Conservation (phyloP, 2,329 filamentous ascomycete species). For the Monosporascus sp. region DNA sequence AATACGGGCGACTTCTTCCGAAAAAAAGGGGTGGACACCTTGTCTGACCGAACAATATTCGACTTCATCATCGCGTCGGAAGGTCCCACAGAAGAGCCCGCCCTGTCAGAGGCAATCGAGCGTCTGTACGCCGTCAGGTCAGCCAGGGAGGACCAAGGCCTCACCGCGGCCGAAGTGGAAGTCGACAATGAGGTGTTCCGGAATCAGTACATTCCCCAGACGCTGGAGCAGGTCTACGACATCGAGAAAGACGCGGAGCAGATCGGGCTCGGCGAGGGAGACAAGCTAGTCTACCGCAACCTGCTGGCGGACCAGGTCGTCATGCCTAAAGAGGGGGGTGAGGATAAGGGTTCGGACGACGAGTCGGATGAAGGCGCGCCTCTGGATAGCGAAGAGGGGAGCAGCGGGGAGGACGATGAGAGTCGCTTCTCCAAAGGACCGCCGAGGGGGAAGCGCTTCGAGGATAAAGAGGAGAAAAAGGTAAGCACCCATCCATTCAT, state of each 20-base stretch:
- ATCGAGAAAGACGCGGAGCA: conserved; percentile 84
- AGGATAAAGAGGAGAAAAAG: conserved; percentile 88
- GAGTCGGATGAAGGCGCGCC: conserved; percentile 46
- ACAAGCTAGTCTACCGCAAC: conserved; percentile 78
- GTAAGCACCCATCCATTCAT: conserved; percentile 30
- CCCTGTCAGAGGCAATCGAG: conserved; percentile 59
- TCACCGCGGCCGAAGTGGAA: conserved; percentile 54
- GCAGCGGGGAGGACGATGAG: conserved; percentile 42
- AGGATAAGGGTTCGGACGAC: conserved; percentile 33
- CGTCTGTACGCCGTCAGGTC: conserved; percentile 58
- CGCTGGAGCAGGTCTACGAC: conserved; percentile 92
- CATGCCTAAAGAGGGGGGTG: conserved; percentile 28
- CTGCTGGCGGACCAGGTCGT: conserved; percentile 69
- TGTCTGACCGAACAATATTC: conserved; percentile 77
- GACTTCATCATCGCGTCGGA: conserved; percentile 69
- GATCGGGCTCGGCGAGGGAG: conserved; percentile 67
- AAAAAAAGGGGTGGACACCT: conserved; percentile 73
- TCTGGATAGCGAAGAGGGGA: conserved; percentile 38
- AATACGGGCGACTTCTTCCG: conserved; percentile 93
- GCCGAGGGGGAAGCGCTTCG: conserved; percentile 78
- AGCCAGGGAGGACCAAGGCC: conserved; percentile 44
- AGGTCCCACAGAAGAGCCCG: conserved; percentile 56
- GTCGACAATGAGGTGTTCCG: conserved; percentile 90
- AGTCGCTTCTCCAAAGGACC: conserved; percentile 58
- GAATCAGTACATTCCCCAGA: conserved; percentile 95